These are phyloP conservation scores for Ogataea minuta DNA, from an alignment of 805 yeast species.

Conservation along the genomic window DNA sequence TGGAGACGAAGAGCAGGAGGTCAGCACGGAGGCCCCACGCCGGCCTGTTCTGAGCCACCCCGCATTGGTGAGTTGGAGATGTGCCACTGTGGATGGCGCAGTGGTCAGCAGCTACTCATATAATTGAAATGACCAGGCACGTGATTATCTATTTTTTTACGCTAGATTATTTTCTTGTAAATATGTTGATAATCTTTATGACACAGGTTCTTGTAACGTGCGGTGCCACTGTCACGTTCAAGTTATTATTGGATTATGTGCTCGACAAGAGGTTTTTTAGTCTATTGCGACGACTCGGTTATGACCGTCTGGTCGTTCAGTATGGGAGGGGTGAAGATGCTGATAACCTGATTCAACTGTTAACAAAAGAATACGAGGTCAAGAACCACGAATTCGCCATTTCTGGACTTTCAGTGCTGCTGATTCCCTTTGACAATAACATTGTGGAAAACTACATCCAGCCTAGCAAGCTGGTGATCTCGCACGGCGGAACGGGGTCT, in stretches of 20 bases:
- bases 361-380: conserved; percentile 7
- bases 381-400: not conserved
- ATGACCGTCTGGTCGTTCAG: conserved; percentile 49
- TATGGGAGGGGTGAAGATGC: conserved; percentile 43
- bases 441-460: conserved; percentile 41
- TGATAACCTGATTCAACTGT: conserved; percentile 6
- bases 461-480: conserved; percentile 58
- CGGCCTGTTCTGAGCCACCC: conserved; percentile 45
- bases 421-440: conserved; percentile 46
- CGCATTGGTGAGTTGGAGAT: conserved; percentile 43
- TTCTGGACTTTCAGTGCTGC: conserved; percentile 34
- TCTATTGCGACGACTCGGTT: conserved; percentile 37
- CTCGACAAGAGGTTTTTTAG: conserved; percentile 36
- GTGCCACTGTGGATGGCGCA: conserved; percentile 23
- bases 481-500: conserved; percentile 94
- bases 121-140: conserved; percentile 5
- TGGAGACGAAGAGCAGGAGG: conserved; percentile 26
- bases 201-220: conserved; percentile 59
- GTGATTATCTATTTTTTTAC: not conserved
- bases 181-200: conserved; percentile 4
- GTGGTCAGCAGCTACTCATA: conserved; percentile 22
- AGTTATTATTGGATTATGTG: conserved; percentile 48
- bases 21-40: conserved; percentile 24
- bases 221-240: conserved; percentile 90
- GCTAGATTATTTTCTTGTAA: not conserved